These are phyloP conservation scores for Xerocomellus amylosporus DNA, from an alignment of 768 basidiomycete genomes.

Conservation along the genomic window DNA sequence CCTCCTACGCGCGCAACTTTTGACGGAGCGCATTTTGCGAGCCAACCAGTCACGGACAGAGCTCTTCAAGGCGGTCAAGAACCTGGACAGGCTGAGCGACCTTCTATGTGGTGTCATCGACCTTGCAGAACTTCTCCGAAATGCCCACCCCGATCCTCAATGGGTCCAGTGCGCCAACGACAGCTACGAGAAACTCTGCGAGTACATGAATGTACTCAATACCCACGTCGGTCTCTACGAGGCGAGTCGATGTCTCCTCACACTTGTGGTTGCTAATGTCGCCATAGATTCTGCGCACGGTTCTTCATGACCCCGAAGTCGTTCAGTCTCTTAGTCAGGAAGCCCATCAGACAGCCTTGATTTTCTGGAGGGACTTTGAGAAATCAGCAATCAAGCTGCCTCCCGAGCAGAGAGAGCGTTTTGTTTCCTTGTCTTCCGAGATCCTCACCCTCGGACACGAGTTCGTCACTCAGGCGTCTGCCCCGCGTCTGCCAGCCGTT, in stretches of 20 bases:
- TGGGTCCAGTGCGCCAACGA: conserved; percentile 86
- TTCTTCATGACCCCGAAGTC: conserved; percentile 66
- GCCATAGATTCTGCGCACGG: conserved; percentile 62
- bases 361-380: conserved; percentile 96
- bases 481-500: conserved; percentile 60
- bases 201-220: conserved; percentile 97
- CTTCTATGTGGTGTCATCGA: conserved; percentile 95
- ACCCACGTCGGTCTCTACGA: conserved; percentile 89
- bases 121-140: conserved; percentile 89
- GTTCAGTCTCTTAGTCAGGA: conserved; percentile 66
- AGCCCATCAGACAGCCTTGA: conserved; percentile 82
- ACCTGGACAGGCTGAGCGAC: conserved; percentile 94
- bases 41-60: conserved; percentile 72
- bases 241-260: conserved; percentile 46
- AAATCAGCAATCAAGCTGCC: conserved; percentile 94
- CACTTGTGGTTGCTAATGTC: conserved; percentile 17
- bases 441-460: conserved; percentile 84
- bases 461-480: conserved; percentile 69
- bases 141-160: conserved; percentile 81
- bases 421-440: conserved; percentile 87
- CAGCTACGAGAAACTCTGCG: conserved; percentile 89
- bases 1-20: conserved; percentile 69
- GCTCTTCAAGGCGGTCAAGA: conserved; percentile 86
- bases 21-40: conserved; percentile 80
- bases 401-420: conserved; percentile 68